phyloP scores from a whole-genome alignment of 2,329 filamentous ascomycete genomes.

The Trichoderma brevicompactum region DNA sequence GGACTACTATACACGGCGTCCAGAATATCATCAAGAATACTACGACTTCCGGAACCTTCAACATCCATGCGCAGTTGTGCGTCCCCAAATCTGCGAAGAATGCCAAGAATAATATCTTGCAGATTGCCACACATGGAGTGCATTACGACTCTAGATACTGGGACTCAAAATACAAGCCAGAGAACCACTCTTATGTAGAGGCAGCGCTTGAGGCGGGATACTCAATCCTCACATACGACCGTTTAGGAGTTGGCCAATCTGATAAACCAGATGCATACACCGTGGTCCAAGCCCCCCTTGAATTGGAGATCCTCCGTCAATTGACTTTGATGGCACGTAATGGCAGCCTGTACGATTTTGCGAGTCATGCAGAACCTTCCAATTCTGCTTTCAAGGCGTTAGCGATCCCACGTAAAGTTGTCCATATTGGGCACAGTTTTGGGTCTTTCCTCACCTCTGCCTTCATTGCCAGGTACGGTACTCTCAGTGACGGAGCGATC shows the following conservation, averaged over 20 bases:
- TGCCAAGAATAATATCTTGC: constrained; percentile 1
- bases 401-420: constrained; percentile 5
- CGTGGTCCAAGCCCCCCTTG: constrained; percentile 17
- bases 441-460: constrained; percentile 20
- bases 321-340: constrained; percentile 23
- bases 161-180: constrained; percentile 21
- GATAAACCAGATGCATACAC: constrained; percentile 20
- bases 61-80: constrained; percentile 18
- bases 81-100: constrained; percentile 6
- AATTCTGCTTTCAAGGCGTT: background rate
- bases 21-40: constrained; percentile 19
- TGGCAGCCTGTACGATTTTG: constrained; percentile 21
- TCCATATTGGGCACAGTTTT: constrained; percentile 24
- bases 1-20: constrained; percentile 3
- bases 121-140: constrained; percentile 23
- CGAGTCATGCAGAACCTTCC: constrained; percentile 5
- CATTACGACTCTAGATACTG: constrained; percentile 25
- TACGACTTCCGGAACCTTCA: constrained; percentile 12
- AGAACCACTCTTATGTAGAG: constrained; percentile 24
- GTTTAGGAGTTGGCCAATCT: constrained; percentile 17
- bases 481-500: constrained; percentile 15
- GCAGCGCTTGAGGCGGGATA: constrained; percentile 19
- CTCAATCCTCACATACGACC: constrained; percentile 16
- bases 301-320: constrained; percentile 20
- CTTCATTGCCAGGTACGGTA: constrained; percentile 21